Evolutionary conservation across 305 asterid genomes (phyloP), one percentile per base, ranked within the genome.

Genomic region (Plantago coronopus): DNA sequence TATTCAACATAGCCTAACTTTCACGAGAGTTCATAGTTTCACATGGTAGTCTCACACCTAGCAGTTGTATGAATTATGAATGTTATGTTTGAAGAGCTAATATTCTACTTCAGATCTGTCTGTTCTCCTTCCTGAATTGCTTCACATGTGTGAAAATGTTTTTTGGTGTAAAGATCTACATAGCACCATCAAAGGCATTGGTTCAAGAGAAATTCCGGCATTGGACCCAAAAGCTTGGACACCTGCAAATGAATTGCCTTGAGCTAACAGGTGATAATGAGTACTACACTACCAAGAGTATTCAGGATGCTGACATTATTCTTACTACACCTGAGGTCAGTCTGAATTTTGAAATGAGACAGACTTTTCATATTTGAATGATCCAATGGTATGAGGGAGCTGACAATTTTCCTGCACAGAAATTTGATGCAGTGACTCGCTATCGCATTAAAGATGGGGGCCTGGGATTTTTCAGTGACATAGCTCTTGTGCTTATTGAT

Each of bases 281-380:
- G 77, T 63, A 68, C 76, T 87, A 83, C 73, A 86, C 47, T 67
- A 67, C 66, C 57, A 79, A 76, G 71, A 84, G 70, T 62, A 83
- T 93, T 78, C 97, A 84, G 71, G 96, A 87, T 63, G 91, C 99
- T 43, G 97, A 89, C 77, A 85, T 89, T 69, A 85, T 93, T 76
- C 95, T 93, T 63, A 93, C 99, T 22, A 93, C 99, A 71, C 97
- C 97, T 40, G 99, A 89, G 99, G 99, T 93, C 47, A 60, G 72
- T 72, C 56, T n/a, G n/a, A n/a, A n/a, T n/a, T n/a, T n/a, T 60
- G 54, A 59, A 14, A 10, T 27, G 37, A 44, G 54, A 59, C 17
- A 34, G 44, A 25, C 29, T 65, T 49, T 43, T 40, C 31, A 43
- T 73, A 17, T 69, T 64, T 57, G 56, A 47, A 54, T 60, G 74